Conservation (phyloP, 305 asterid species). For the Ilex paraguariensis region DNA sequence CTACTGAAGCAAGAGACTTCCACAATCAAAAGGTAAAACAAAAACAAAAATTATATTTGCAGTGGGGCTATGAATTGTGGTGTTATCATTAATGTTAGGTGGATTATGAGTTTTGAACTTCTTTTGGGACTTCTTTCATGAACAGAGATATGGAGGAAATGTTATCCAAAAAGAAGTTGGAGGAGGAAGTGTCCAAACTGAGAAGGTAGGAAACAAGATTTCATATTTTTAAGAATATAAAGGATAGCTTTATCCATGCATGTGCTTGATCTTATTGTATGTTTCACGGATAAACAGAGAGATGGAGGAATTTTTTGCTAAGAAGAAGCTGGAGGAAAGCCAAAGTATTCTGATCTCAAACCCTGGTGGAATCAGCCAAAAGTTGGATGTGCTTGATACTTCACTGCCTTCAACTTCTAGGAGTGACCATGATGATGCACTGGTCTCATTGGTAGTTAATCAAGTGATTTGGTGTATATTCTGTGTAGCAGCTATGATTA, state of each 20-base stretch:
- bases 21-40: conserved; percentile 51
- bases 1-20: conserved; percentile 48
- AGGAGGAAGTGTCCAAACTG: conserved; percentile 59
- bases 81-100: neutral
- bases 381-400: conserved; percentile 33
- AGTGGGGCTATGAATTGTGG: neutral
- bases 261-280: neutral
- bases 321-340: conserved; percentile 34
- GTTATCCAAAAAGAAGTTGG: conserved; percentile 52
- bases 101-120: neutral
- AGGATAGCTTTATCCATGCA: neutral
- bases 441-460: conserved; percentile 42
- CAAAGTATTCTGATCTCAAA: conserved; percentile 31
- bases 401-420: conserved; percentile 36
- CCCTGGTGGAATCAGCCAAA: conserved; percentile 28
- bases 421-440: conserved; percentile 24
- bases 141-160: conserved; percentile 46
- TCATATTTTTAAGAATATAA: neutral
- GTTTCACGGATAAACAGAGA: conserved; percentile 42
- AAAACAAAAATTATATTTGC: neutral
- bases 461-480: conserved; percentile 3
- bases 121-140: conserved; percentile 3
- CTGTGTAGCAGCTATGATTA: neutral
- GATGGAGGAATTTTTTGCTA: conserved; percentile 36
- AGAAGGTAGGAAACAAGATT: conserved; percentile 43